Conservation (phyloP, 371 early-diverging fungal species). For the Mucor racemosus region DNA sequence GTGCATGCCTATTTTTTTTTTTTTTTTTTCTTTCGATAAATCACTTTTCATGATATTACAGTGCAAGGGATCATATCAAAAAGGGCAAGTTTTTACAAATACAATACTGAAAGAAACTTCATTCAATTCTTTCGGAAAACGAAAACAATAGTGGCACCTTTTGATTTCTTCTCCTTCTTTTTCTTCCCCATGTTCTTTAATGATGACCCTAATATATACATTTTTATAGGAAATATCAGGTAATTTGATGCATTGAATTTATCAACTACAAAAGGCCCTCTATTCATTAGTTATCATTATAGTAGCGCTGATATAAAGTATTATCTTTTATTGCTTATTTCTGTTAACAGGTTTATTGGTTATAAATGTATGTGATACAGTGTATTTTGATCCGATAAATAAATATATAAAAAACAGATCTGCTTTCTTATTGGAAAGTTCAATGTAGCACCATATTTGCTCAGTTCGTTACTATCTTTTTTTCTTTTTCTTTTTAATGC, state of each 20-base stretch:
- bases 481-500: not conserved
- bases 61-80: not conserved
- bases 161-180: conserved; percentile 2
- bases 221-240: not conserved
- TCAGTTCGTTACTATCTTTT: not conserved
- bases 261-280: too few relatives aligned
- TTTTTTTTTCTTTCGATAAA: too few relatives aligned
- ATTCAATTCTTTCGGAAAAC: conserved; percentile 5
- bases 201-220: not conserved
- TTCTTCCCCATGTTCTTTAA: conserved; percentile 4
- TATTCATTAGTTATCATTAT: too few relatives aligned
- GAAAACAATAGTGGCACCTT: not conserved
- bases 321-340: not conserved
- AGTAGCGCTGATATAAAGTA: too few relatives aligned
- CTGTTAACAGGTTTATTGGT: not conserved
- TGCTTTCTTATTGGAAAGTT: not conserved
- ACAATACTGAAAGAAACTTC: not conserved
- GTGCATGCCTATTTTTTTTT: too few relatives aligned
- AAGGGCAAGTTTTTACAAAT: conserved; percentile 6
- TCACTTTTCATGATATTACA: too few relatives aligned
- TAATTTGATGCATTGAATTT: too few relatives aligned
- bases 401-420: not conserved
- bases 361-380: not conserved
- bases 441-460: not conserved
- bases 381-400: not conserved